These are phyloP conservation scores for Nicotiana tabacum DNA, from an alignment of 257 asterid genomes.

Conservation along the genomic window DNA sequence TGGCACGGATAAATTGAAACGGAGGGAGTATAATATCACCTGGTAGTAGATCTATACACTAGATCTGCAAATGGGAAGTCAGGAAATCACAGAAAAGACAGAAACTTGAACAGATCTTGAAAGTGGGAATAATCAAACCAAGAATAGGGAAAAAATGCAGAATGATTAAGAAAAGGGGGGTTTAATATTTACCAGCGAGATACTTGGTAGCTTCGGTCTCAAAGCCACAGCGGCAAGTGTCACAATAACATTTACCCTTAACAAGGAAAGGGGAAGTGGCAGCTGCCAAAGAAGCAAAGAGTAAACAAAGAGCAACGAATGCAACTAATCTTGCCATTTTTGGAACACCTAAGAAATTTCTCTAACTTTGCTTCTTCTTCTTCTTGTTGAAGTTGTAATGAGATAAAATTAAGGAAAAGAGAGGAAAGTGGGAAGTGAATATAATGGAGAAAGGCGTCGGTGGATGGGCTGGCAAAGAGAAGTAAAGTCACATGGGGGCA, in stretches of 20 bases:
- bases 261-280: slow-evolving; percentile 32
- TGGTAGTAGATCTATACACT: background rate
- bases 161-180: background rate
- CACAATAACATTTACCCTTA: slow-evolving; percentile 55
- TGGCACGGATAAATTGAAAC: no score
- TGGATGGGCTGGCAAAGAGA: slow-evolving; percentile 38
- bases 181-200: slow-evolving; percentile 34
- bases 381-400: background rate
- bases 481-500: slow-evolving; percentile 24
- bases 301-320: slow-evolving; percentile 34
- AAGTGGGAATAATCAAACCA: background rate
- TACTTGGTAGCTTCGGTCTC: slow-evolving; percentile 49
- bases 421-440: background rate
- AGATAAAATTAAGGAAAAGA: background rate
- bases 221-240: slow-evolving; percentile 76
- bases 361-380: background rate
- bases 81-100: background rate
- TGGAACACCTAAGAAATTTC: background rate
- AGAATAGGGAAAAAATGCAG: no score
- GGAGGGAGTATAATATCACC: background rate
- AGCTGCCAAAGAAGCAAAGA: slow-evolving; percentile 28
- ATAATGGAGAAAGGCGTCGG: slow-evolving; percentile 11
- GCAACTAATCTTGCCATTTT: slow-evolving; percentile 47
- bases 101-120: background rate
- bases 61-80: slow-evolving; percentile 3